Percentiles rank a stretch among this genome's conserved stretches.
phyloP scores from a whole-genome alignment of 2,329 filamentous ascomycete species.

The Orbilia oligospora region DNA sequence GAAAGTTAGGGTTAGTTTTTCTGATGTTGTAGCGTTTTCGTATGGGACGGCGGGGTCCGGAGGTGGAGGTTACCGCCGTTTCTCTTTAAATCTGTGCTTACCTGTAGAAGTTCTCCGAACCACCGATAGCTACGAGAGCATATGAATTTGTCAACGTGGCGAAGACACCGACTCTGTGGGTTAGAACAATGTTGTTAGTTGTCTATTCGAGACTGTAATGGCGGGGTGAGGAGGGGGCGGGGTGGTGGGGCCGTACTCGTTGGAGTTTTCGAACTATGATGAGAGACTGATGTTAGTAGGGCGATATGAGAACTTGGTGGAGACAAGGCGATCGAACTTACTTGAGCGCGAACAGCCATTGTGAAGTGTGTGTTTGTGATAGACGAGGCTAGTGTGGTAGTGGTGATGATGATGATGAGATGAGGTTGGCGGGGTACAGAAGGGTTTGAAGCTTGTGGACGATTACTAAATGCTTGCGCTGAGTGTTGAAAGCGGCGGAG shows the following conservation, averaged over 20 bases:
- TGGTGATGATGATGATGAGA: constrained; percentile 10
- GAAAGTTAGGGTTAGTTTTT: constrained; percentile 76
- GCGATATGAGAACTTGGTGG: neutral
- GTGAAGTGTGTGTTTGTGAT: constrained; percentile 35
- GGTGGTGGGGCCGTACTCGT: constrained; percentile 76
- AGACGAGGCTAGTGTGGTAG: constrained; percentile 20
- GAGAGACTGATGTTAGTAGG: constrained; percentile 20
- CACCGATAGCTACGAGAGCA: constrained; percentile 91
- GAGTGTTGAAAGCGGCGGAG: constrained; percentile 8
- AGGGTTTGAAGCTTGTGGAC: constrained; percentile 7
- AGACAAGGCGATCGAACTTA: constrained; percentile 29
- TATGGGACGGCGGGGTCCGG: constrained; percentile 14
- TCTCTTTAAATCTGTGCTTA: constrained; percentile 66
- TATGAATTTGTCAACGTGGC: constrained; percentile 97
- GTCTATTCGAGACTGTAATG: constrained; percentile 26
- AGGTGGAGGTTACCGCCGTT: constrained; percentile 36
- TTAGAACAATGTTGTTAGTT: constrained; percentile 60
- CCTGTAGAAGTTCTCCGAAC: constrained; percentile 99
- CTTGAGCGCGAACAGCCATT: constrained; percentile 62
- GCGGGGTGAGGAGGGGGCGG: constrained; percentile 9
- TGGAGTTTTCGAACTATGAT: constrained; percentile 84
- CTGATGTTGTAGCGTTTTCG: neutral
- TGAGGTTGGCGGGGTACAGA: constrained; percentile 41
- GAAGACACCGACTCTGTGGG: constrained; percentile 91
- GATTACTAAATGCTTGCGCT: neutral